phyloP scores from a whole-genome alignment of 2,329 filamentous ascomycete genomes.

The Penicillium occitanis region DNA sequence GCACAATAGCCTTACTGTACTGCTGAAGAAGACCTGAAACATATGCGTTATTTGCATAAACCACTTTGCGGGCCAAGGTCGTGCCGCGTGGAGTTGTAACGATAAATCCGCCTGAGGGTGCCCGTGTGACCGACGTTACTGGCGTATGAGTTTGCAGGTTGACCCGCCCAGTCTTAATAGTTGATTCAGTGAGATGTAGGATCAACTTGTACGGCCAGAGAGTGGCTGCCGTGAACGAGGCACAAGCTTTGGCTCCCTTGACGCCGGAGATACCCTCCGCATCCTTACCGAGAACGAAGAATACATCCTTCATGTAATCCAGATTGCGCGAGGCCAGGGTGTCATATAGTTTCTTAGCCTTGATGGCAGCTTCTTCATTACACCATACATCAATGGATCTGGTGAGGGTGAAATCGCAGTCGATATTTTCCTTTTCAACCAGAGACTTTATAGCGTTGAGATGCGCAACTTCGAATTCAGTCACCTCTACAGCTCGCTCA shows the following conservation, averaged over 20 bases:
- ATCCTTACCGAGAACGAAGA: constrained; percentile 25
- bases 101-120: constrained; percentile 51
- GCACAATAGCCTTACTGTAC: constrained; percentile 71
- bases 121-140: constrained; percentile 35
- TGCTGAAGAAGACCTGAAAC: constrained; percentile 71
- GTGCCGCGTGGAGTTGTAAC: constrained; percentile 68
- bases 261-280: constrained; percentile 39
- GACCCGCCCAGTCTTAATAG: constrained; percentile 49
- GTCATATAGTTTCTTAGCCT: constrained; percentile 33
- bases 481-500: constrained; percentile 40
- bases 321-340: constrained; percentile 30
- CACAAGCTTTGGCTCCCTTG: constrained; percentile 38
- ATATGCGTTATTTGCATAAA: constrained; percentile 82
- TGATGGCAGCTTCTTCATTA: constrained; percentile 31
- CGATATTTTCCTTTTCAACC: constrained; percentile 42
- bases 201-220: constrained; percentile 76
- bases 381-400: constrained; percentile 42
- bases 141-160: constrained; percentile 52
- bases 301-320: constrained; percentile 31
- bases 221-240: constrained; percentile 34
- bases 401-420: constrained; percentile 45
- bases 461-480: constrained; percentile 43
- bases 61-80: constrained; percentile 61
- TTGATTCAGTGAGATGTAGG: constrained; percentile 63
- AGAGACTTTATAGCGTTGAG: constrained; percentile 42